These are phyloP conservation scores for Rhododendron molle DNA, from an alignment of 148 eudicot species.

Conservation along the genomic window DNA sequence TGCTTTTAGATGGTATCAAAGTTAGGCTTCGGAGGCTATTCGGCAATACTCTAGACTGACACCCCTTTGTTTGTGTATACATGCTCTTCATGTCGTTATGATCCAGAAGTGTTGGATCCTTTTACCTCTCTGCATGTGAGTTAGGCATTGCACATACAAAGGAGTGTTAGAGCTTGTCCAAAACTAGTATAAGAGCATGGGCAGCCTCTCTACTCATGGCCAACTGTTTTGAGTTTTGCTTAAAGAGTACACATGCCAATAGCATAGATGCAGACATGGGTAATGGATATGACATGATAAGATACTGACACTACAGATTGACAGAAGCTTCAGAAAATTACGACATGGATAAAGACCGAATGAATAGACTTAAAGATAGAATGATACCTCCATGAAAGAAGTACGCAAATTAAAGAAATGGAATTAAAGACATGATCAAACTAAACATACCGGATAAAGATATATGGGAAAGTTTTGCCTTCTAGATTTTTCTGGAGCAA, in stretches of 20 bases:
- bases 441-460: slow-evolving; percentile 50
- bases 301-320: background rate
- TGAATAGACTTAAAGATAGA: background rate
- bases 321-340: background rate
- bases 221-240: background rate
- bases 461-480: slow-evolving; percentile 45
- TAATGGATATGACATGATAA: background rate
- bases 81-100: background rate
- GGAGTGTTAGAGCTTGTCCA: background rate
- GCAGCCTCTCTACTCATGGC: background rate
- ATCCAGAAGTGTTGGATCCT: background rate
- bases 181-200: background rate
- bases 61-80: background rate
- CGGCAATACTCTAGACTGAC: background rate
- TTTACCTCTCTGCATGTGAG: background rate
- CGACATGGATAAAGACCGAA: background rate
- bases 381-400: background rate
- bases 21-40: background rate
- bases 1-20: background rate
- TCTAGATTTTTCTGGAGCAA: slow-evolving; percentile 61
- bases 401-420: background rate
- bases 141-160: background rate
- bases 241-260: background rate
- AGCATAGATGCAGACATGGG: background rate
- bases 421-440: background rate